Percentiles rank a stretch among this genome's conserved stretches.
Evolutionary conservation across 352 stramenopile species (phyloP).

Genomic region (Aphanomyces euteiches): DNA sequence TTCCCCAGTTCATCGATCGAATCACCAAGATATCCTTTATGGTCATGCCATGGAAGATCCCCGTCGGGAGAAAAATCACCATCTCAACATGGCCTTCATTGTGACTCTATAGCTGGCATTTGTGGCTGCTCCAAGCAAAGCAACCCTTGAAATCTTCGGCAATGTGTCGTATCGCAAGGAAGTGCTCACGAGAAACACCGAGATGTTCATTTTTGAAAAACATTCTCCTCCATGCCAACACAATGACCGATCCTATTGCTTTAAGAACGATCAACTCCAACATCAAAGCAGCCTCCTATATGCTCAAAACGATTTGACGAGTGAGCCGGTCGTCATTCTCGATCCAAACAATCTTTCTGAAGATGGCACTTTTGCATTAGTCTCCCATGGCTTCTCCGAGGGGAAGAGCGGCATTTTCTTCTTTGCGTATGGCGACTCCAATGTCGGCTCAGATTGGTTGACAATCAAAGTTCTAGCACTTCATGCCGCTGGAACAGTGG

Average conservation of each 20-base stretch:
- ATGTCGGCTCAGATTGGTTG: slow-evolving; percentile 81
- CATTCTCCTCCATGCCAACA: slow-evolving; percentile 71
- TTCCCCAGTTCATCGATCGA: slow-evolving; percentile 21
- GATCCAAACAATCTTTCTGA: slow-evolving; percentile 69
- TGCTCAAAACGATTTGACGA: slow-evolving; percentile 67
- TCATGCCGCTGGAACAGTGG: slow-evolving; percentile 45
- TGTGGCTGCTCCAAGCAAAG: slow-evolving; percentile 67
- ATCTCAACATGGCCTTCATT: background rate
- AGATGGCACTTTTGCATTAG: slow-evolving; percentile 71
- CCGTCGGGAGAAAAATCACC: slow-evolving; percentile 24
- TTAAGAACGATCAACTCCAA: slow-evolving; percentile 85
- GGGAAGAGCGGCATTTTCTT: slow-evolving; percentile 72
- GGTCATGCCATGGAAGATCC: slow-evolving; percentile 35
- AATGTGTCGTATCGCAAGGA: slow-evolving; percentile 64
- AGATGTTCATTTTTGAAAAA: slow-evolving; percentile 88
- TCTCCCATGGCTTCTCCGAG: slow-evolving; percentile 62
- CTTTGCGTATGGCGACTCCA: slow-evolving; percentile 78
- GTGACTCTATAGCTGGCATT: slow-evolving; percentile 45
- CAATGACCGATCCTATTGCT: slow-evolving; percentile 76
- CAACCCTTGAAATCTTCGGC: slow-evolving; percentile 56
- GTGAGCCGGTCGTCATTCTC: slow-evolving; percentile 65
- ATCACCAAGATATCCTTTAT: slow-evolving; percentile 33
- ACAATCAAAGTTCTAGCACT: slow-evolving; percentile 83
- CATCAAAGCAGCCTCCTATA: slow-evolving; percentile 83
- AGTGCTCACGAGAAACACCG: slow-evolving; percentile 68